Evolutionary conservation across 2,329 filamentous ascomycete species (phyloP).

Genomic region (Tolypocladium guangdongense): DNA sequence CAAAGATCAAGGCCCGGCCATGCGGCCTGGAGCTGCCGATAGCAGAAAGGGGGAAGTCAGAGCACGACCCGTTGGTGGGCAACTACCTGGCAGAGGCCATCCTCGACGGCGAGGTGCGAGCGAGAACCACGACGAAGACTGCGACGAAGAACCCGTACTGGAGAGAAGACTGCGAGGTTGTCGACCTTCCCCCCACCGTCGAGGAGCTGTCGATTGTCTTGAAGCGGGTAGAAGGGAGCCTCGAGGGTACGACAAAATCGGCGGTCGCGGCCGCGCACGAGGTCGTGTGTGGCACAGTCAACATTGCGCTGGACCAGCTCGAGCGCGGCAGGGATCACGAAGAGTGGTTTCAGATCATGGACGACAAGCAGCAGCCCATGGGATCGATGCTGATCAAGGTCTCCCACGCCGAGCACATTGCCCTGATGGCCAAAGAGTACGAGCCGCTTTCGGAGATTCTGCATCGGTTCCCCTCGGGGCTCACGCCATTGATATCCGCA

Average conservation of each 20-base stretch:
- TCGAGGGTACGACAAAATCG: slow-evolving; percentile 28
- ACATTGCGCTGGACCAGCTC: slow-evolving; percentile 69
- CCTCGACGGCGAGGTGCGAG: slow-evolving; percentile 67
- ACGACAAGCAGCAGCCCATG: slow-evolving; percentile 63
- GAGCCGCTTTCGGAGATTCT: slow-evolving; percentile 70
- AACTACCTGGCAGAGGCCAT: slow-evolving; percentile 74
- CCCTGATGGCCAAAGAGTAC: slow-evolving; percentile 80
- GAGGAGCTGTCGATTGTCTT: slow-evolving; percentile 61
- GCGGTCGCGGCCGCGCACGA: slow-evolving; percentile 29
- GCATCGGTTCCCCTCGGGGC: slow-evolving; percentile 70
- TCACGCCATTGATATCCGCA: slow-evolving; percentile 77
- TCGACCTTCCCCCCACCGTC: slow-evolving; percentile 58
- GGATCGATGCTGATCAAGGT: slow-evolving; percentile 80
- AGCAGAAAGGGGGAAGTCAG: slow-evolving; percentile 12
- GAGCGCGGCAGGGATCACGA: slow-evolving; percentile 70
- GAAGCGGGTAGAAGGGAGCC: slow-evolving; percentile 49
- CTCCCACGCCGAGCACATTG: slow-evolving; percentile 78
- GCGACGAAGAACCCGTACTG: slow-evolving; percentile 69
- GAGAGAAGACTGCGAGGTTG: slow-evolving; percentile 71
- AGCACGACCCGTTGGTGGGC: slow-evolving; percentile 39
- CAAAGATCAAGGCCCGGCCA: slow-evolving; percentile 40
- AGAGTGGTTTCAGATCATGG: slow-evolving; percentile 76
- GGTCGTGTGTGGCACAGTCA: slow-evolving; percentile 58
- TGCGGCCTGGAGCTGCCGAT: slow-evolving; percentile 10
- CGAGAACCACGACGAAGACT: slow-evolving; percentile 60